Conservation (phyloP, 495 filamentous ascomycete species). For the Podospora fimiseda region DNA sequence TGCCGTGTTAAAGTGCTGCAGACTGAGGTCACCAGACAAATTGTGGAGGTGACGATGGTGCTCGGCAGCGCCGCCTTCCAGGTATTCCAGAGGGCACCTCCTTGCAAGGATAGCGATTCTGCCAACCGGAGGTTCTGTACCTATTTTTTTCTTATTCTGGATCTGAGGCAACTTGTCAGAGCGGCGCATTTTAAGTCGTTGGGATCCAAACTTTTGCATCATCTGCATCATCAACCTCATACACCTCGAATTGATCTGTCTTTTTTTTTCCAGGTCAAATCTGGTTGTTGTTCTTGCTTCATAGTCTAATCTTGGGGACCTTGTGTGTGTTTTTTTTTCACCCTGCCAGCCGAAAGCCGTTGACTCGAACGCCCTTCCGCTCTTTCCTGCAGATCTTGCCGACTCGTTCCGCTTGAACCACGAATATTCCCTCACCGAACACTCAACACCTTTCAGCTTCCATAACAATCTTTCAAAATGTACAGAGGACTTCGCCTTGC, state of each 20-base stretch:
- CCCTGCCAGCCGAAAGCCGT: neutral
- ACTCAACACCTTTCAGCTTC: neutral
- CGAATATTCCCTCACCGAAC: constrained; percentile 11
- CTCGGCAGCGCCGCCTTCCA: constrained; percentile 13
- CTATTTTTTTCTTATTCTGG: constrained; percentile 11
- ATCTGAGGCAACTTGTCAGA: constrained; percentile 2
- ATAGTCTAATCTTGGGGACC: neutral
- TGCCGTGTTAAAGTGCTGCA: constrained; percentile 18
- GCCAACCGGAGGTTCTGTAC: constrained; percentile 10
- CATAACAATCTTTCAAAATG: constrained; percentile 42
- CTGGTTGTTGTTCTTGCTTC: neutral
- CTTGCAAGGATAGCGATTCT: constrained; percentile 10
- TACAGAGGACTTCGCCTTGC: constrained; percentile 44
- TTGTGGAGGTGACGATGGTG: constrained; percentile 5
- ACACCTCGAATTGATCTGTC: neutral
- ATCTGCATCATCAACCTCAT: neutral
- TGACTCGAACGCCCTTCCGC: neutral
- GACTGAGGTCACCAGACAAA: constrained; percentile 22
- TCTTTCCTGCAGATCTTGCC: constrained; percentile 8
- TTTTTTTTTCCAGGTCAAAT: neutral
- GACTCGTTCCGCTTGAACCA: constrained; percentile 3
- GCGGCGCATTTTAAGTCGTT: constrained; percentile 1
- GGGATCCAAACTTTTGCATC: neutral
- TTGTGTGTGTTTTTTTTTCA: neutral
- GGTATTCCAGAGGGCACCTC: constrained; percentile 5